These are phyloP conservation scores for Fusarium sarcochroum DNA, from an alignment of 2,329 filamentous ascomycete species.

Conservation along the genomic window DNA sequence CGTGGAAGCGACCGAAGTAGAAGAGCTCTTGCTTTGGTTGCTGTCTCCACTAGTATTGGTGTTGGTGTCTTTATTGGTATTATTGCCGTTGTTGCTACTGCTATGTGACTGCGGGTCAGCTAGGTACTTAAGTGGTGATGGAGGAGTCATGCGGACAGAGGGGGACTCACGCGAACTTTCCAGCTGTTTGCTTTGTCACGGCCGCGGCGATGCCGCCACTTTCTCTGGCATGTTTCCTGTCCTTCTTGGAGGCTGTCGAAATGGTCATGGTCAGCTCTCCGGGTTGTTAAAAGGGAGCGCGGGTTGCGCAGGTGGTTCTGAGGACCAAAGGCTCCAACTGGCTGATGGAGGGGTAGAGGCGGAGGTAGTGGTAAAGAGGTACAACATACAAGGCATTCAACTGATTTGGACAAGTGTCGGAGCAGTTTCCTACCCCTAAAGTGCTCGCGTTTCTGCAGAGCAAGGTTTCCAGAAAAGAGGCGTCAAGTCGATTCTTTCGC, in stretches of 20 bases:
- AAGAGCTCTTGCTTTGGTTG: constrained; percentile 54
- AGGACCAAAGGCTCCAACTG: constrained; percentile 20
- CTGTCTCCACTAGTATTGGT: constrained; percentile 47
- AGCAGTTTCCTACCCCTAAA: constrained; percentile 52
- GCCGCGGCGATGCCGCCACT: constrained; percentile 66
- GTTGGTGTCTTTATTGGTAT: constrained; percentile 50
- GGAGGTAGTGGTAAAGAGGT: constrained; percentile 34
- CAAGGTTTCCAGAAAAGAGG: constrained; percentile 32
- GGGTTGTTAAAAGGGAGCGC: constrained; percentile 23
- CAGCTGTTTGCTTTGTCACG: constrained; percentile 66
- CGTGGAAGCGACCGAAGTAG: constrained; percentile 61
- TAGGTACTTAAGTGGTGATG: constrained; percentile 35
- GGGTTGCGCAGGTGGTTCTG: constrained; percentile 34
- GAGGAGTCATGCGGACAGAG: constrained; percentile 50
- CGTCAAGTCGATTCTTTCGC: constrained; percentile 27
- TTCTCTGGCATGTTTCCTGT: constrained; percentile 69
- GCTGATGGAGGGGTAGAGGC: constrained; percentile 32
- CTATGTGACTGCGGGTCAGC: constrained; percentile 46
- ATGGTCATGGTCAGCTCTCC: constrained; percentile 46
- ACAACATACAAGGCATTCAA: constrained; percentile 57
- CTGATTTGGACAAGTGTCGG: constrained; percentile 49
- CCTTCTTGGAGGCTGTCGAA: constrained; percentile 62
- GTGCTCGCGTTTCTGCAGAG: constrained; percentile 51
- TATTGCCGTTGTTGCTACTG: constrained; percentile 47
- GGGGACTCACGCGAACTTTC: constrained; percentile 65